Base-by-base conservation (phyloP, 768 basidiomycete genomes). In the Mycena chlorophos region DNA sequence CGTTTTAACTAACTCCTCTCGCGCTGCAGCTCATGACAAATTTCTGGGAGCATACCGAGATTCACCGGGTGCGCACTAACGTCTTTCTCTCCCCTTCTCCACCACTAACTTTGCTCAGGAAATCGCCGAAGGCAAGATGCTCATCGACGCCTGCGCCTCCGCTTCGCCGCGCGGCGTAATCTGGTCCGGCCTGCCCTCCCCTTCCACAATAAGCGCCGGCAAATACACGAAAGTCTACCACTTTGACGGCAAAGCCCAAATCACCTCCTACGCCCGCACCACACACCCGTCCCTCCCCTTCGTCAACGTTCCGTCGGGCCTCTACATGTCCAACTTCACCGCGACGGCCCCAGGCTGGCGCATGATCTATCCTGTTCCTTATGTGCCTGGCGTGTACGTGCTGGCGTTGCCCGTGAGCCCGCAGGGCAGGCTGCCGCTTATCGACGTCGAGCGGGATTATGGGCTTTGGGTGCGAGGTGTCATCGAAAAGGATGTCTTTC, bases 41-140 rank as follows among this genome's bases (percentile, higher is more conserved):
- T 37, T 61, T 54, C 50, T 61, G 60, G 60, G 60, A 61, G 29
- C 60, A 61, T 31, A 37, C 51, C 16, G 48, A 57, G 27, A 52
- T 54, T 12, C 38, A 51, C 0, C 34, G 51, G 46, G 58, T 60
- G 38, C 16, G 55, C 22, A 17, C 5, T 48, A 8, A 19, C 29
- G 3, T 25, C 22, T 4, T 8, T 31, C 22, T n/a, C 17, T 5
- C 29, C 23, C n/a, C 12, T 5, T 16, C 49, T 5, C 20, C 17
- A 20, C 14, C n/a, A 34, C 12, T 47, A 12, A 8, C 20, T 22
- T 19, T 29, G 19, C 20, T 4, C 29, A 60, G 58, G 60, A 61
- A 52, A 23, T 61, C 16, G 56, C 49, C 1, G 60, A 61, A 31
- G 60, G 20, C 2, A 61, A 57, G 10, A 49, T 61, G 47, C 43